Evolutionary conservation across 345 rosid genomes (phyloP), one percentile per base, ranked within the genome.

Genomic region (Salix brachista): DNA sequence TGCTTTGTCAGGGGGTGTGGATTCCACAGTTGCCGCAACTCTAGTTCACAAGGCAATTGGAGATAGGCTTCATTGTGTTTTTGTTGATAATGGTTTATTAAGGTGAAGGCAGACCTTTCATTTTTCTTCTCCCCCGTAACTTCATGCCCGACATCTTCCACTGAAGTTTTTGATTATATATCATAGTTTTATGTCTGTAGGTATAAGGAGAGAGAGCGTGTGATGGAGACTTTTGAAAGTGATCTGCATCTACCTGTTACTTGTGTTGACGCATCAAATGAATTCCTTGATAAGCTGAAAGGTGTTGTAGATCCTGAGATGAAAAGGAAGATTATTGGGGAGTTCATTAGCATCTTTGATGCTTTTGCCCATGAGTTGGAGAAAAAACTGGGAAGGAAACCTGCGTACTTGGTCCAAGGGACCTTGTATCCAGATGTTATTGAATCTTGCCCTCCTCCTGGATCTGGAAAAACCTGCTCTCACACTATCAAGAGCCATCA

Each of bases 371-470:
- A 91, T 64, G 88, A 91, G 44, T 78, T 96, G 86, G 98, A 91
- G 90, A 77, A 87, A 54, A 88, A 91, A 65, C 61, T 91, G 58
- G 97, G 98, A 77, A 96, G 71, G 85, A 94, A 83, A 80, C 98
- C 97, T 11, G 88, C 85, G 54, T 96, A 86, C 79, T 78, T 96
- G 78, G 97, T 96, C 80, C 99, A 96, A 83, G 99, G 99, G 78
- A 94, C 99, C 67, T 73, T 96, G 79, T 94, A 96, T 80, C 98
- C 99, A 0, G 98, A 94, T 77, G 98, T 94, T 69, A 96, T 94
- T 78, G 99, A 94, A 84, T 96, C 99, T 7, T 96, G 99, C 80
- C 99, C 99, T 17, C 99, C 99, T 21, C 99, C 98, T 1, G 99
- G 99, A 54, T 83, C 88, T 58, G 99, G 94, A 75, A 94, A 90